These are phyloP conservation scores for Aspergillus heteromorphus DNA, from an alignment of 495 filamentous ascomycete genomes.

Conservation along the genomic window DNA sequence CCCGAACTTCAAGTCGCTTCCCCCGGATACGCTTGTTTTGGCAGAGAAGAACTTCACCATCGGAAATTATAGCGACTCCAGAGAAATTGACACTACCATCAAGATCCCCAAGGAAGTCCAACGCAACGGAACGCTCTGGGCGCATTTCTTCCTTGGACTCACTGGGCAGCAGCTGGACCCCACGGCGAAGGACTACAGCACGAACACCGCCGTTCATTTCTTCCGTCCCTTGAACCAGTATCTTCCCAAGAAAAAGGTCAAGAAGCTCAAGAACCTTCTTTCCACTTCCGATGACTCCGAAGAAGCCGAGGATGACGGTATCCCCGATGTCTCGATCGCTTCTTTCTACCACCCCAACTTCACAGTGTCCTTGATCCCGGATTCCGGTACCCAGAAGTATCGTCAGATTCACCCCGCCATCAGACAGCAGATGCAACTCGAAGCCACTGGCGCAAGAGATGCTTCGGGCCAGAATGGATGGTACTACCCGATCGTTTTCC, in stretches of 20 bases:
- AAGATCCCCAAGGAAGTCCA: conserved; percentile 73
- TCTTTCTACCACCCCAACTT: conserved; percentile 96
- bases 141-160: conserved; percentile 82
- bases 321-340: conserved; percentile 56
- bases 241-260: conserved; percentile 82
- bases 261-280: conserved; percentile 87
- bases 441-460: conserved; percentile 69
- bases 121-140: conserved; percentile 89
- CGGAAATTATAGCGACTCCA: conserved; percentile 72
- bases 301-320: conserved; percentile 46
- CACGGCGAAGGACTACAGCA: conserved; percentile 60
- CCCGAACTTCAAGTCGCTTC: conserved; percentile 55
- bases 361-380: conserved; percentile 80
- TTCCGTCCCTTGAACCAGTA: conserved; percentile 81
- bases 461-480: conserved; percentile 80
- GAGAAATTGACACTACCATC: conserved; percentile 73
- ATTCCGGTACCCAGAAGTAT: conserved; percentile 63
- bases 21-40: conserved; percentile 57
- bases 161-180: conserved; percentile 74
- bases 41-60: conserved; percentile 77
- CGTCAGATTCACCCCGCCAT: conserved; percentile 66
- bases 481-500: conserved; percentile 90
- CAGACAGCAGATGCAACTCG: conserved; percentile 71
- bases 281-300: conserved; percentile 49
- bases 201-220: conserved; percentile 73